Conservation (phyloP, 1,284 basidiomycete species). For the Xerocomus minutiporus region DNA sequence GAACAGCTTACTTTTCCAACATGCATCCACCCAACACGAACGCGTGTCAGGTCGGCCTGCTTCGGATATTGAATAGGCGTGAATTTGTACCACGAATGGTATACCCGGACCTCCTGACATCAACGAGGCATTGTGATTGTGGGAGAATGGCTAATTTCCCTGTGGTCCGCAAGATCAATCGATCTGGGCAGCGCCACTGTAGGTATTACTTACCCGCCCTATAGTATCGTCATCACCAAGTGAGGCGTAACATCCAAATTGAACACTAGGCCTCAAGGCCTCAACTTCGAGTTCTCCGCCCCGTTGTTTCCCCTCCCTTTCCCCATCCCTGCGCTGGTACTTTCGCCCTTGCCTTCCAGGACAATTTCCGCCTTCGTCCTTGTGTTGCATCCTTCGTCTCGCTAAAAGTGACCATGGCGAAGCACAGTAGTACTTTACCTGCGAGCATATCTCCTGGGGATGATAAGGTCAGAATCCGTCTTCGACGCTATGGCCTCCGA, state of each 20-base stretch:
- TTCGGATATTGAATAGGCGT: background rate
- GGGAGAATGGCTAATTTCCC: constrained; percentile 1
- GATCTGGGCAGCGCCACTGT: constrained; percentile 3
- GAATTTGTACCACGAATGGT: constrained; percentile 7
- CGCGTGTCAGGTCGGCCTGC: background rate
- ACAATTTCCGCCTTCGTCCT: background rate
- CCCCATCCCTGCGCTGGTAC: background rate
- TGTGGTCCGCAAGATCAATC: constrained; percentile 10
- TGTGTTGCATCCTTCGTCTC: background rate
- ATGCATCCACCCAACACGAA: background rate
- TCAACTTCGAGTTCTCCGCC: constrained; percentile 1
- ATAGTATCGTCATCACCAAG: background rate
- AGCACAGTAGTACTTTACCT: constrained; percentile 3
- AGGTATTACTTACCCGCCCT: background rate
- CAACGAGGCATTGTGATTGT: constrained; percentile 17
- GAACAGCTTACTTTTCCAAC: background rate
- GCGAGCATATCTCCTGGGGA: background rate
- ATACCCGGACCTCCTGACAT: constrained; percentile 11
- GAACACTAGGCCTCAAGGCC: background rate
- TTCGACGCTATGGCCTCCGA: background rate
- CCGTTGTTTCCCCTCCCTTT: background rate
- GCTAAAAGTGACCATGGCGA: constrained; percentile 3
- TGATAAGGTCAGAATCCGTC: constrained; percentile 15
- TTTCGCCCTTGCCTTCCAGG: background rate
- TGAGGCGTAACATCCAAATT: constrained; percentile 9